Evolutionary conservation across 495 filamentous ascomycete genomes (phyloP), one percentile per base, ranked within the genome.

Genomic region (Penicillium pulvis): DNA sequence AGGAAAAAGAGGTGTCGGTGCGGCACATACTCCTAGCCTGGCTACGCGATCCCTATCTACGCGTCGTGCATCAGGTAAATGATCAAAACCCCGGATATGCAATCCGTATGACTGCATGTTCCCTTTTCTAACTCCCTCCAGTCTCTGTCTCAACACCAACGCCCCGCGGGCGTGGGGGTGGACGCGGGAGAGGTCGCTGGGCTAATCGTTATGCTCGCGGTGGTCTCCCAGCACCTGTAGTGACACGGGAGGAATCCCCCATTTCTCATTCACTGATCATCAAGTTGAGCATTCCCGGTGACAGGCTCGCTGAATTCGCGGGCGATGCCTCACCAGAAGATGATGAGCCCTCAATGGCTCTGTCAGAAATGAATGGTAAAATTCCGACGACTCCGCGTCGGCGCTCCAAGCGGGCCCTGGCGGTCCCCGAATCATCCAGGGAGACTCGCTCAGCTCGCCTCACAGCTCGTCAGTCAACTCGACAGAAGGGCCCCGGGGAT

Each of bases 391-490:
- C 70, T 2, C 61, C 64, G 41, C 55, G 59, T 48, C 55, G 61
- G 26, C 64, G 62, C 56, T 56, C 62, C 28, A 62, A 64, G 56
- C 60, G 65, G 10, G 55, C 62, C 1, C 43, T 63, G 55, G 58
- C 58, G 44, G 68, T 71, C 7, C 73, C 73, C 19, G 74, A 76
- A 57, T 75, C 74, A 10, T 75, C 75, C 8, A 67, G 73, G 20
- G 71, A 70, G 23, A 76, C 74, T 9, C 69, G 76, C 26, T 69
- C 72, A 51, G 75, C 76, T 8, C 66, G 72, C 41, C 72, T 65
- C 36, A 71, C 70, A 17, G 73, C 73, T 11, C 69, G 76, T 24
- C 69, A 73, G 51, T 77, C 76, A 3, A 65, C 72, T 19, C 65
- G 75, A 53, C 59, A 75, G 19, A 74, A 64, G 56, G 55, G 67